Percentiles rank a stretch among this genome's conserved stretches.
Conservation (phyloP, 306 rosid species). For the Cucurbita argyrosperma region DNA sequence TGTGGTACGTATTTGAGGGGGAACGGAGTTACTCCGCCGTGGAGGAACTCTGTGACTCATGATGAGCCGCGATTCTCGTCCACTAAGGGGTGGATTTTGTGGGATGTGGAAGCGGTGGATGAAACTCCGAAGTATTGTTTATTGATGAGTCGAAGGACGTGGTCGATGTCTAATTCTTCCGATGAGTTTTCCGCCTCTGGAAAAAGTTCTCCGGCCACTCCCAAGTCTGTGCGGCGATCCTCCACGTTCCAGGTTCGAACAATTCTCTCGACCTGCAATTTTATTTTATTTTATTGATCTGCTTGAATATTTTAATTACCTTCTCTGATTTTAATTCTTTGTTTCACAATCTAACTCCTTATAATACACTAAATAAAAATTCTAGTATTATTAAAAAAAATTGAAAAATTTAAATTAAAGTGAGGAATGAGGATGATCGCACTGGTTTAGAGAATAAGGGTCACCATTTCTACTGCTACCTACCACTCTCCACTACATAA, state of each 20-base stretch:
- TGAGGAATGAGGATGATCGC: background rate
- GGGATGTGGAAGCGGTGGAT: constrained; percentile 36
- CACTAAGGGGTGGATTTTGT: constrained; percentile 69
- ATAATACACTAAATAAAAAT: too few relatives aligned
- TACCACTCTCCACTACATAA: background rate
- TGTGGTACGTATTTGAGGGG: constrained; percentile 60
- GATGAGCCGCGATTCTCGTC: constrained; percentile 58
- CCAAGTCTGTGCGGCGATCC: background rate
- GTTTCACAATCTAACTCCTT: too few relatives aligned
- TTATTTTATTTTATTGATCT: too few relatives aligned
- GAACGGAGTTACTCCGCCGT: constrained; percentile 73
- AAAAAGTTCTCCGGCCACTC: background rate
- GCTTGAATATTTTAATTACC: too few relatives aligned
- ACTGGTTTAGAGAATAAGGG: background rate
- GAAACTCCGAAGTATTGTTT: background rate
- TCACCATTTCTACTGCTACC: background rate
- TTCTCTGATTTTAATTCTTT: too few relatives aligned
- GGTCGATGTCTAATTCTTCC: constrained; percentile 1
- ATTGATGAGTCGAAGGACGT: background rate
- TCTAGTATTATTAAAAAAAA: too few relatives aligned
- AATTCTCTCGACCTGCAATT: too few relatives aligned
- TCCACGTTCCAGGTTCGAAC: background rate
- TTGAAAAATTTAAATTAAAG: background rate
- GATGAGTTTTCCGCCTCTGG: background rate
- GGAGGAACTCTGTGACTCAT: constrained; percentile 84